Conservation (phyloP, 2,329 filamentous ascomycete genomes). For the Trichoderma oligosporum region DNA sequence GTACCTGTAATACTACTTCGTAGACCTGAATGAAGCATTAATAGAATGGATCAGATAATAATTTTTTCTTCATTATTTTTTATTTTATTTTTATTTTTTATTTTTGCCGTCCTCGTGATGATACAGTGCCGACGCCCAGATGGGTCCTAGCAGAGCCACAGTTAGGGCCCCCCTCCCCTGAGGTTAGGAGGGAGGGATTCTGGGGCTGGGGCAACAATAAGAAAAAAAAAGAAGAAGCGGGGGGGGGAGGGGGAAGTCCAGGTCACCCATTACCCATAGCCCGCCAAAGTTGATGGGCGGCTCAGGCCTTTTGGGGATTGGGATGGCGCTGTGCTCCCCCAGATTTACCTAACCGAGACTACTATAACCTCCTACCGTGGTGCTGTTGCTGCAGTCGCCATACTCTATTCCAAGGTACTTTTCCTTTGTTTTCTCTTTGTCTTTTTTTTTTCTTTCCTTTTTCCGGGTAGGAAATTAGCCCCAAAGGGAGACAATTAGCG, state of each 20-base stretch:
- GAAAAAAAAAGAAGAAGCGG: not conserved
- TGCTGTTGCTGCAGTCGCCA: not conserved
- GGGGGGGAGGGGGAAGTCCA: too few species aligned
- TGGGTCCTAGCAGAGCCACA: constrained; percentile 14
- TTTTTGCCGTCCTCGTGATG: constrained; percentile 31
- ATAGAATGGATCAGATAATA: too few species aligned
- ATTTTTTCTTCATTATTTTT: not conserved
- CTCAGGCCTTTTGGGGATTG: not conserved
- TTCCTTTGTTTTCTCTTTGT: not conserved
- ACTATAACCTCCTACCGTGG: too few species aligned
- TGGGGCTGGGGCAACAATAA: not conserved
- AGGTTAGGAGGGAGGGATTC: not conserved
- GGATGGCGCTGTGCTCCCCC: constrained; percentile 13
- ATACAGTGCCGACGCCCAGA: constrained; percentile 22
- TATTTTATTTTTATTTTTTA: constrained; percentile 20
- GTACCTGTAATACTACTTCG: too few species aligned
- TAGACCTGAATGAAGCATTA: too few species aligned
- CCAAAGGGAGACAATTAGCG: not conserved
- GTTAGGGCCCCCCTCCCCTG: constrained; percentile 5
- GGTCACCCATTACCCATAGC: too few species aligned
- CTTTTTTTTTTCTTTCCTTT: too few species aligned
- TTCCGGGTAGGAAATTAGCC: not conserved
- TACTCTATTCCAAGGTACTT: not conserved
- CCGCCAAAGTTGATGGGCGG: not conserved
- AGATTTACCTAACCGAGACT: constrained; percentile 15